A percentile compares a stretch with the other conserved stretches of the same genome.
Evolutionary conservation across 208 protist species (phyloP).

Genomic region (Crithidia mellificae): DNA sequence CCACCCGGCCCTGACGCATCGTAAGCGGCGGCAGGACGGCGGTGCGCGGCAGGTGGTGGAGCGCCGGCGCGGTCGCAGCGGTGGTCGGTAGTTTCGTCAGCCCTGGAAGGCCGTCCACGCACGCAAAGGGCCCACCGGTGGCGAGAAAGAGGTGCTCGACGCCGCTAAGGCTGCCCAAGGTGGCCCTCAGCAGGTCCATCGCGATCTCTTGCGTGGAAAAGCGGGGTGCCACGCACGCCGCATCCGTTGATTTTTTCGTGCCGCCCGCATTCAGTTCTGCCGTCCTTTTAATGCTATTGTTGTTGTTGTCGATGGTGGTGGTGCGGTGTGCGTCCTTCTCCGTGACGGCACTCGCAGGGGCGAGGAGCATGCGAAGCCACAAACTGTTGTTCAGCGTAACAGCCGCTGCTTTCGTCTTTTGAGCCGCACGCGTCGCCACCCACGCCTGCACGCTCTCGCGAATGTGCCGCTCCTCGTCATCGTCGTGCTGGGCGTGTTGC

Average conservation of each 20-base stretch:
- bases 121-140: slow-evolving; percentile 7
- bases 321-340: background rate
- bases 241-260: too few relatives aligned
- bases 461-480: background rate
- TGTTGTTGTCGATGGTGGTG: too few relatives aligned
- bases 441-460: background rate
- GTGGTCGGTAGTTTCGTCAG: slow-evolving; percentile 8
- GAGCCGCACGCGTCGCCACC: background rate
- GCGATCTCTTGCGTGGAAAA: slow-evolving; percentile 25
- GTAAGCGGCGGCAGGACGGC: slow-evolving; percentile 50
- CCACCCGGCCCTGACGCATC: slow-evolving; percentile 75
- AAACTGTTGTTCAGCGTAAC: slow-evolving; percentile 56
- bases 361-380: slow-evolving; percentile 70
- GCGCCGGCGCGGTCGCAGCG: background rate
- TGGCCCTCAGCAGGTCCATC: slow-evolving; percentile 44
- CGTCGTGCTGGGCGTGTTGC: background rate
- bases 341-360: slow-evolving; percentile 36
- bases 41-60: slow-evolving; percentile 45
- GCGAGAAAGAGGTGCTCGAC: slow-evolving; percentile 49
- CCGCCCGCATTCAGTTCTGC: too few relatives aligned
- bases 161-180: slow-evolving; percentile 44
- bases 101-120: slow-evolving; percentile 1
- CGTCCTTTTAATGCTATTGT: too few relatives aligned
- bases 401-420: slow-evolving; percentile 13
- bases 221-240: background rate